Base-by-base conservation (phyloP, 2,329 filamentous ascomycete genomes). In the Aspergillus brunneoviolaceus region DNA sequence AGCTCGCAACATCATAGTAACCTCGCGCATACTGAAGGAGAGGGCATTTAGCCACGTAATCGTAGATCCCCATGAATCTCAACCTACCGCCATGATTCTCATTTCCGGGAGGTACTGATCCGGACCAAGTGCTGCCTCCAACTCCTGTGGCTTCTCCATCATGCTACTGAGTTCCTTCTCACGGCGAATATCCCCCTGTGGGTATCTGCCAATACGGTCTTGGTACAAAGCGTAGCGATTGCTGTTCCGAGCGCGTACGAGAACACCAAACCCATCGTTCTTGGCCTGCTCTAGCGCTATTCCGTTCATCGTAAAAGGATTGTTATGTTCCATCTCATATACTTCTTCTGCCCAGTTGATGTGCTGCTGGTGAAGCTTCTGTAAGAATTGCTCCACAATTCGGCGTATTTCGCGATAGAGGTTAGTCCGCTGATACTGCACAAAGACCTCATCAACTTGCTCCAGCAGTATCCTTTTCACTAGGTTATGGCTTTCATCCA, bases 231-330 rank as follows among this genome's bases (percentile, higher is more conserved):
- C 56, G 1, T 60, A 62, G 1, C 76, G 67, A 2, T 64, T 55
- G 2, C 59, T 45, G 14, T 60, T 49, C 0, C 75, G 73, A 6
- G 61, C 62, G 5, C 29, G 12, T 4, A 29, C 53, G 1, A 77
- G 51, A 3, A 54, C 35, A 0, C 53, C 49, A 0, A 65, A 35
- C 1, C 67, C 59, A 11, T 62, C 58, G 5, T 57, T 58, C 3
- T 62, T 69, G 0, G 68, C 66, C 3, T 64, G 56, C 1, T 71
- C 68, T 2, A 75, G 70, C 0, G 68, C 53, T 0, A 29, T 21
- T 9, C 61, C 65, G 1, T 73, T 72, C 67, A 85, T 81, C 0
- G 86, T 89, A 61, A 86, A 85, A 0, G 88, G 78, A 2, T 83
- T 80, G 7, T 80, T 75, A 0, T 76, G 76, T 65, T 89, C 87